Evolutionary conservation across 2,329 filamentous ascomycete genomes (phyloP).

Genomic region (Arthroderma uncinatum): DNA sequence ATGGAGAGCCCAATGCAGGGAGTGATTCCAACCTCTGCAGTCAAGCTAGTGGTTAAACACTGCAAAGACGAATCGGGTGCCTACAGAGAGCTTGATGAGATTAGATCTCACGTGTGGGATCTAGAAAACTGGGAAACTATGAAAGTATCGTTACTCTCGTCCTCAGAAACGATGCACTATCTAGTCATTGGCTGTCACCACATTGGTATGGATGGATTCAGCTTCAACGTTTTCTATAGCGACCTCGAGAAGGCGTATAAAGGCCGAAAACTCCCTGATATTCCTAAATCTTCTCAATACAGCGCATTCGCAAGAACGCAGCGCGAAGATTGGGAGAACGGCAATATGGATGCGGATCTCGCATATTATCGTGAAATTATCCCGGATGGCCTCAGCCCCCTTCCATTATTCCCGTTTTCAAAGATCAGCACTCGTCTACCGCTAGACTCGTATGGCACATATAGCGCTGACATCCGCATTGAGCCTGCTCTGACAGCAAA

Average conservation of each 20-base stretch:
- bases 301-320: conserved; percentile 28
- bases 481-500: conserved; percentile 10
- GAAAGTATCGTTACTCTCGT: conserved; percentile 12
- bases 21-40: background rate
- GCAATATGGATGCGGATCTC: conserved; percentile 20
- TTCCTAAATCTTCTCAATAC: conserved; percentile 23
- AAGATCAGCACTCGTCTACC: background rate
- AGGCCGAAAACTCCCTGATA: conserved; percentile 18
- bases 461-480: background rate
- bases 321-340: conserved; percentile 20
- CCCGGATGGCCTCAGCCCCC: background rate
- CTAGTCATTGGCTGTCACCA: conserved; percentile 40
- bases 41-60: background rate
- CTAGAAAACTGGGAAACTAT: conserved; percentile 28
- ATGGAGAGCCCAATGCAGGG: conserved; percentile 12
- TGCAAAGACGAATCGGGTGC: background rate
- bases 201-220: conserved; percentile 42
- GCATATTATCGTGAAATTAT: conserved; percentile 14
- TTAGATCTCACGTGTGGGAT: conserved; percentile 28
- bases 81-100: conserved; percentile 14
- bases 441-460: background rate
- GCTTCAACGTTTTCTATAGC: conserved; percentile 33
- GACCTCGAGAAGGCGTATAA: conserved; percentile 38
- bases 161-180: conserved; percentile 21
- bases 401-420: conserved; percentile 6